Percentiles rank a stretch among this genome's conserved stretches.
Evolutionary conservation across 768 basidiomycete species (phyloP).

Genomic region (Scleroderma citrinum): DNA sequence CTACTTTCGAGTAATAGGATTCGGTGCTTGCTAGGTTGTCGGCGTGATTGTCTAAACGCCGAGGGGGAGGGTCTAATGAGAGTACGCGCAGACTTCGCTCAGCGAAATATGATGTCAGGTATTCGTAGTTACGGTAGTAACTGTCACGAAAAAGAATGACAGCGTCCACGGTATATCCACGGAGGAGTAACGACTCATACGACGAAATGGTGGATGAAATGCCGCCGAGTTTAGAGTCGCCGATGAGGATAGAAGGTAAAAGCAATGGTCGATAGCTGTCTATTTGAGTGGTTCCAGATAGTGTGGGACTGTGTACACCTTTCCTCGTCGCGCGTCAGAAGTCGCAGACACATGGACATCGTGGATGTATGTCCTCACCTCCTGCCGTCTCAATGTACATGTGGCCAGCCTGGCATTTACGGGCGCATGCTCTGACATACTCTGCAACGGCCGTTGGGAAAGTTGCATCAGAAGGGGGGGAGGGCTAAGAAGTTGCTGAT

Average conservation of each 20-base stretch:
- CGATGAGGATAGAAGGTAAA: slow-evolving; percentile 82
- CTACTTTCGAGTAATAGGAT: slow-evolving; percentile 61
- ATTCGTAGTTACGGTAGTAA: slow-evolving; percentile 86
- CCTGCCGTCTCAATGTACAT: slow-evolving; percentile 94
- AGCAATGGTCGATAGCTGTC: slow-evolving; percentile 84
- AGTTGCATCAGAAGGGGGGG: slow-evolving; percentile 54
- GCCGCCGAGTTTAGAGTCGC: slow-evolving; percentile 86
- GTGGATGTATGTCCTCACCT: slow-evolving; percentile 50
- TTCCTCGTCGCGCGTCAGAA: slow-evolving; percentile 6
- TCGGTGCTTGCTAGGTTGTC: slow-evolving; percentile 53
- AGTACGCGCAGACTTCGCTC: slow-evolving; percentile 58
- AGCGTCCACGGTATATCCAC: slow-evolving; percentile 85
- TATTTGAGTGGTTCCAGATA: slow-evolving; percentile 77
- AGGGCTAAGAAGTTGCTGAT: slow-evolving; percentile 13
- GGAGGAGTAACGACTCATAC: slow-evolving; percentile 85
- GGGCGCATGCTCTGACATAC: slow-evolving; percentile 54
- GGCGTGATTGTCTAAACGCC: slow-evolving; percentile 32
- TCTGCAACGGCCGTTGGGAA: slow-evolving; percentile 59
- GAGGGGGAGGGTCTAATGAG: slow-evolving; percentile 55
- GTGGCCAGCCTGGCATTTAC: slow-evolving; percentile 33
- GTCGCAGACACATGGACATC: neutral
- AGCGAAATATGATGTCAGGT: slow-evolving; percentile 71
- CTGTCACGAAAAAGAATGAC: slow-evolving; percentile 79
- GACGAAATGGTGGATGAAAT: slow-evolving; percentile 91
- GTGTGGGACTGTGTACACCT: slow-evolving; percentile 91